Evolutionary conservation across 1,284 basidiomycete genomes (phyloP), one percentile per base, ranked within the genome.

Genomic region (Ustilago lituana): DNA sequence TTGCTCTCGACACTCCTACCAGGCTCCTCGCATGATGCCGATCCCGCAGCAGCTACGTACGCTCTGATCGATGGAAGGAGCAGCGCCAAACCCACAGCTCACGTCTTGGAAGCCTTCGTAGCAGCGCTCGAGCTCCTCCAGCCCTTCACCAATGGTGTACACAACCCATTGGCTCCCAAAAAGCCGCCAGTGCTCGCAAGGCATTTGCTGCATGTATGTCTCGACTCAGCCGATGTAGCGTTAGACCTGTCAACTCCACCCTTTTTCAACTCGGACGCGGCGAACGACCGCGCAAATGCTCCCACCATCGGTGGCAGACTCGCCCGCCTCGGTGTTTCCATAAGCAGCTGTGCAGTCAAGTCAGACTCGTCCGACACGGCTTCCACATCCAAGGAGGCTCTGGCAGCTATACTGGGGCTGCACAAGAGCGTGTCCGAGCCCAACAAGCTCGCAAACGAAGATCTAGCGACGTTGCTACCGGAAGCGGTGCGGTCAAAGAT

Each of bases 121-220:
- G 63, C 59, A 6, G 68, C 68, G 5, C 48, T 67, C n/a, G 68
- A 71, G 36, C 47, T 66, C 15, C 56, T 71, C n/a, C 47, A 66
- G 17, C 46, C 51, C 1, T 23, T 27, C 15, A 32, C 47, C 29
- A 45, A 40, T 22, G 51, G 48, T n/a, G 15, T 66, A 3, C 49
- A 56, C 50, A 67, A 62, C 33, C 55, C 63, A 11, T 26, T 71
- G 7, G 43, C 49, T 4, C 55, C 56, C 4, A 63, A 66, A 22
- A 52, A 45, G 33, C 37, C 68, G 1, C 54, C 59, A 10, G 59
- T 67, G n/a, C 23, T 71, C 12, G 63, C 68, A n/a, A 43, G 63
- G 11, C 68, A 71, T 40, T 2, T 71, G 33, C 36, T 67, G 0
- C 68, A 71, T 22, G 44, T 71, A 14, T 67, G 54, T 29, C 37